phyloP scores from a whole-genome alignment of 495 filamentous ascomycete genomes.

The Aspergillus saccharolyticus region DNA sequence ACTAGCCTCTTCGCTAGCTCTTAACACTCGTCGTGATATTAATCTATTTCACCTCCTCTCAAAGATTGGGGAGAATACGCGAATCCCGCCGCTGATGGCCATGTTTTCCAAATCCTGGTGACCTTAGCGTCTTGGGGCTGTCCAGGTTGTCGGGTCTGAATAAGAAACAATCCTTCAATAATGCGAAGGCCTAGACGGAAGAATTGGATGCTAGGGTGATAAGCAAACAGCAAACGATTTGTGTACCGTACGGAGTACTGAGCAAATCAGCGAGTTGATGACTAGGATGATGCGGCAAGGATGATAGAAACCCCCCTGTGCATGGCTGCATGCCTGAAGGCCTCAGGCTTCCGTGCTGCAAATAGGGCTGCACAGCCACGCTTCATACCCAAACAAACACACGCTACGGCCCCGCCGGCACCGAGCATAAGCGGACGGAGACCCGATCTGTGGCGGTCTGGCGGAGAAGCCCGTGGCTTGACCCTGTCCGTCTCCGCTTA shows the following conservation, averaged over 20 bases:
- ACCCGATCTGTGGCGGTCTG: slow-evolving; percentile 15
- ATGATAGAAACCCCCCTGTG: not conserved
- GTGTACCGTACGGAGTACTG: no score
- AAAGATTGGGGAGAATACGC: not conserved
- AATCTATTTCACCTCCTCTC: not conserved
- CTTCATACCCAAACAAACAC: no score
- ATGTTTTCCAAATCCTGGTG: slow-evolving; percentile 16
- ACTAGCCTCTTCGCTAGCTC: not conserved
- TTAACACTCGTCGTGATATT: not conserved
- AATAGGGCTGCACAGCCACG: slow-evolving; percentile 18
- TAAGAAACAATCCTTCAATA: not conserved
- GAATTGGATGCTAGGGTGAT: not conserved
- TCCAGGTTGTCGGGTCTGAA: slow-evolving; percentile 18
- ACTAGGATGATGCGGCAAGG: slow-evolving; percentile 1
- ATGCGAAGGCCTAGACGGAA: not conserved
- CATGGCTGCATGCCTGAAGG: slow-evolving; percentile 5
- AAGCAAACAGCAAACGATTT: not conserved
- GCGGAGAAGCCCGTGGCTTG: slow-evolving; percentile 21
- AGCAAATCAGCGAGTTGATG: no score
- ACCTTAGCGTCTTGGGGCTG: slow-evolving; percentile 10
- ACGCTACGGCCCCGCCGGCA: slow-evolving; percentile 8
- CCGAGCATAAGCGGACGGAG: not conserved
- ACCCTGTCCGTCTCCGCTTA: slow-evolving; percentile 12
- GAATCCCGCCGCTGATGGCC: slow-evolving; percentile 10
- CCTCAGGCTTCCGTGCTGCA: not conserved